Evolutionary conservation across 163 green algal genomes (phyloP).

Genomic region (Volvox carteri): DNA sequence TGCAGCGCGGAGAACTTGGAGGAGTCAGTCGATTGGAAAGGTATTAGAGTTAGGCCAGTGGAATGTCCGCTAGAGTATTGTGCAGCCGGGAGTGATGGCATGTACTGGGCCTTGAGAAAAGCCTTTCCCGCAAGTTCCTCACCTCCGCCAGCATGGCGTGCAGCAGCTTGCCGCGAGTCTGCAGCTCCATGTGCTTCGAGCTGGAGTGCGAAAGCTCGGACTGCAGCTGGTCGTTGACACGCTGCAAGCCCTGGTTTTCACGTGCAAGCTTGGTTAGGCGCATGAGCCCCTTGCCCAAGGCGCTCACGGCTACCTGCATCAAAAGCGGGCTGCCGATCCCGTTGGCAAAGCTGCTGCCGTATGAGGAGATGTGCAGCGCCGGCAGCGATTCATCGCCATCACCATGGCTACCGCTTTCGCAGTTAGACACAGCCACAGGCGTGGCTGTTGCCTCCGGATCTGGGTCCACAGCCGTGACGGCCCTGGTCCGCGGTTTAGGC

Average conservation of each 20-base stretch:
- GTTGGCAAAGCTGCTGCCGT: background rate
- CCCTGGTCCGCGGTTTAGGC: background rate
- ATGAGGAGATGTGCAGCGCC: background rate
- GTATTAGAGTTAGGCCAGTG: no score
- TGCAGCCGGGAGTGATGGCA: no score
- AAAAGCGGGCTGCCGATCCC: background rate
- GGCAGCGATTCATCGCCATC: background rate
- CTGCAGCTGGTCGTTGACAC: slow-evolving; percentile 25
- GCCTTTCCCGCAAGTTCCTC: no score
- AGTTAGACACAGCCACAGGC: background rate
- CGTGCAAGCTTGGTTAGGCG: slow-evolving; percentile 13
- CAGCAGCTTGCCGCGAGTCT: slow-evolving; percentile 34
- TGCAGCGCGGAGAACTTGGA: background rate
- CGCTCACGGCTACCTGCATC: background rate
- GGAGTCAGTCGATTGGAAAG: no score
- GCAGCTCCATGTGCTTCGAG: slow-evolving; percentile 22
- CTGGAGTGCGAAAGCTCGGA: background rate
- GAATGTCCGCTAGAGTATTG: no score
- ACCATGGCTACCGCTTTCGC: background rate
- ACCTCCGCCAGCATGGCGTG: slow-evolving; percentile 25
- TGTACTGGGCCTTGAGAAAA: no score
- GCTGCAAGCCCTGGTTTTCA: slow-evolving; percentile 33
- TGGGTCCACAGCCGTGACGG: background rate
- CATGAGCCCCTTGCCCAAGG: background rate
- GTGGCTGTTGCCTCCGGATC: background rate